Percentiles rank a stretch among this genome's conserved stretches.
phyloP scores from a whole-genome alignment of 1,284 basidiomycete genomes.

The Boletus sp. region DNA sequence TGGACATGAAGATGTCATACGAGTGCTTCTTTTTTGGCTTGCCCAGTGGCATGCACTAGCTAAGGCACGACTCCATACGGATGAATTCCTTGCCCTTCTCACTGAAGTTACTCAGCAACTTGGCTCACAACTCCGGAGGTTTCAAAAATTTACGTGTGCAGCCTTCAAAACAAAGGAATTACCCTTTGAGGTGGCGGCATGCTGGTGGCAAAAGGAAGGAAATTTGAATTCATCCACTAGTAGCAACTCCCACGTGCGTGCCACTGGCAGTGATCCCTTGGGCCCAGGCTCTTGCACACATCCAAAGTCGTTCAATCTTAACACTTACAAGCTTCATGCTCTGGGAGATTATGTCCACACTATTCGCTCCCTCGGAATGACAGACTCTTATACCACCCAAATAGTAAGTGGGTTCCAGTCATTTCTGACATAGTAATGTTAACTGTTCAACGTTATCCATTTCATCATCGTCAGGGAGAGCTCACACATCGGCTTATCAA shows the following conservation, averaged over 20 bases:
- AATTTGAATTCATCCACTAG: not conserved
- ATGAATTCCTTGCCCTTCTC: slow-evolving; percentile 3
- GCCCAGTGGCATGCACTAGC: slow-evolving; percentile 33
- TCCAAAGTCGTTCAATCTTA: slow-evolving; percentile 29
- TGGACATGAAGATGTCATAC: slow-evolving; percentile 21
- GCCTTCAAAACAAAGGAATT: slow-evolving; percentile 14
- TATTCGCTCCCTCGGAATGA: slow-evolving; percentile 26
- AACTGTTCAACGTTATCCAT: too few relatives aligned
- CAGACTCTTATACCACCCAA: slow-evolving; percentile 20
- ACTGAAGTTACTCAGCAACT: not conserved
- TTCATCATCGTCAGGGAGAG: not conserved
- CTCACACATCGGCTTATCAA: slow-evolving; percentile 6
- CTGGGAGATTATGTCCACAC: slow-evolving; percentile 25
- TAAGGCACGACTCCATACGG: slow-evolving; percentile 30
- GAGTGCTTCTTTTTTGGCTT: slow-evolving; percentile 16
- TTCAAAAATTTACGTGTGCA: slow-evolving; percentile 6
- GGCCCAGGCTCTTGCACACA: not conserved
- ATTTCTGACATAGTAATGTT: too few relatives aligned
- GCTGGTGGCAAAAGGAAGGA: not conserved
- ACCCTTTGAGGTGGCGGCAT: slow-evolving; percentile 10
- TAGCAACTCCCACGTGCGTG: too few relatives aligned
- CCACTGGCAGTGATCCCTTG: not conserved
- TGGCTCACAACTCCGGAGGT: slow-evolving; percentile 10
- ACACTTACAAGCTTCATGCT: slow-evolving; percentile 32
- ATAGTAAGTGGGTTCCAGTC: too few relatives aligned